Base-by-base conservation (phyloP, 495 filamentous ascomycete genomes). In the Clavariopsis aquatica region DNA sequence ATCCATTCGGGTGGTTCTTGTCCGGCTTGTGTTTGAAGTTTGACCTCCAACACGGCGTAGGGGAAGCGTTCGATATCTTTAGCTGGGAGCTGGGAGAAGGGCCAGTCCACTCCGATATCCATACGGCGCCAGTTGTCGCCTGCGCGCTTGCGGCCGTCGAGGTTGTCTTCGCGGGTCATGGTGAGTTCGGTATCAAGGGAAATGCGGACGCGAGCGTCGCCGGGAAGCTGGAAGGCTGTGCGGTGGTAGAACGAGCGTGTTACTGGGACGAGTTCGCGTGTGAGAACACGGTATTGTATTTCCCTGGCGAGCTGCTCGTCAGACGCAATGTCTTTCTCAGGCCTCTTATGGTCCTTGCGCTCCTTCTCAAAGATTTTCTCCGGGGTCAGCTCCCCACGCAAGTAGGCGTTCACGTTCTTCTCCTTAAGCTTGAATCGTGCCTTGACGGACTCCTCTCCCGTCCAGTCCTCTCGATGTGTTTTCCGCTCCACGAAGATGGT, bases 391-490 rank as follows among this genome's bases (percentile, higher is more conserved):
- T 89, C 83, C 27, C 94, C 94, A 28, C 82, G 81, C 66, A 98
- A 73, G 66, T 89, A 99, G 17, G 89, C 84, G 74, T 98, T 98
- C 61, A 99, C 88, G 60, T 96, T 87, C 80, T 98, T 99, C 79
- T 98, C 94, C 79, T 99, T 99, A 52, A 93, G 78, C 13, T 88
- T 81, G 73, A 99, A 98, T 41, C 94, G 88, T 7, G 95, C 94
- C 75, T 99, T 99, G 73, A 99, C 94, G 0, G 92, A 96, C 77
- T 98, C 97, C 74, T 98, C 94, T 17, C 94, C 94, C 0, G 94
- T 99, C 94, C 94, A 99, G 75, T 99, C 94, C 75, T 99, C 94
- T 12, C 94, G 88, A 78, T 99, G 94, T 7, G 94, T 98, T 78
- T 99, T 99, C 36, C 94, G 84, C 80, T 99, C 94, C 49, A 99